Conservation (phyloP, 805 yeast species). For the Saturnispora diversa region DNA sequence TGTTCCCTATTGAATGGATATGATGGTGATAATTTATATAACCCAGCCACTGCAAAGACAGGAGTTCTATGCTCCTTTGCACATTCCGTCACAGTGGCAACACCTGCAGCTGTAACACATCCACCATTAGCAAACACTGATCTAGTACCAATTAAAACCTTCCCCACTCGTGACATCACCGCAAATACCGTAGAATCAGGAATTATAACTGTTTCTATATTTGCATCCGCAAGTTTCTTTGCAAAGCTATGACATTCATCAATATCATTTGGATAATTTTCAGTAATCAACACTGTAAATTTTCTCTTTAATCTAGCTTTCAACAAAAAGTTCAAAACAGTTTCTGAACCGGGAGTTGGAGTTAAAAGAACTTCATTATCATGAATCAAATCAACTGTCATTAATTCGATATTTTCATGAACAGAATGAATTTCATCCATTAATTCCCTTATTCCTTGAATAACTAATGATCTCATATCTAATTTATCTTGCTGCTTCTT, state of each 20-base stretch:
- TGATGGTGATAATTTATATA: conserved; percentile 84
- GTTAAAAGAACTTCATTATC: conserved; percentile 80
- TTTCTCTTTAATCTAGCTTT: conserved; percentile 85
- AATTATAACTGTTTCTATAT: conserved; percentile 81
- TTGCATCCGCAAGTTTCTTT: conserved; percentile 67
- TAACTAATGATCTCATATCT: conserved; percentile 76
- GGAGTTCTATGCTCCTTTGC: conserved; percentile 96
- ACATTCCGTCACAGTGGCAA: conserved; percentile 86
- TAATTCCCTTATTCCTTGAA: conserved; percentile 86
- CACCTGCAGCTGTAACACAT: conserved; percentile 82
- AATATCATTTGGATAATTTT: conserved; percentile 86
- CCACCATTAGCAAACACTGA: conserved; percentile 97
- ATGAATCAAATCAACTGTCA: conserved; percentile 89
- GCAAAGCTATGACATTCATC: conserved; percentile 72
- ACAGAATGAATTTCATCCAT: conserved; percentile 86
- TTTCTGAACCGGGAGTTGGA: conserved; percentile 90
- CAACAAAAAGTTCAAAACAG: conserved; percentile 78
- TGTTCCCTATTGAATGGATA: conserved; percentile 85
- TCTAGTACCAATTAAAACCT: conserved; percentile 86
- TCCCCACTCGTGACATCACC: conserved; percentile 94
- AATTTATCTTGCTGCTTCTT: conserved; percentile 25
- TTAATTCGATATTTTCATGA: conserved; percentile 83
- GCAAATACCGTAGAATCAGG: conserved; percentile 93
- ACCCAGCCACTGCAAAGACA: conserved; percentile 89
- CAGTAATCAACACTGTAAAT: conserved; percentile 88